phyloP scores from a whole-genome alignment of 257 asterid species.

The Capsicum chinense region DNA sequence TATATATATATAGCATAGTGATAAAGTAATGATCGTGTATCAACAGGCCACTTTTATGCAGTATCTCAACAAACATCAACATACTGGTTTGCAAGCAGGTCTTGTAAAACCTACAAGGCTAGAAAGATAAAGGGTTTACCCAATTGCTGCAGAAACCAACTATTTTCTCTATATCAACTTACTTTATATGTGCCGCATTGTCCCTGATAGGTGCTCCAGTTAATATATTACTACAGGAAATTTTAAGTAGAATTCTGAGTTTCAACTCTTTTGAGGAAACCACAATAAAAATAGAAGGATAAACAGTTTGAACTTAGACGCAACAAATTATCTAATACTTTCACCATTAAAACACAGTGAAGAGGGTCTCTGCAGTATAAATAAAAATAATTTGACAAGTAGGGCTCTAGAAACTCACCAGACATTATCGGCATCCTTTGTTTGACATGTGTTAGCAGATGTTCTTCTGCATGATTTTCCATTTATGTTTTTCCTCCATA shows the following conservation, averaged over 20 bases:
- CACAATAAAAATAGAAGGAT: neutral
- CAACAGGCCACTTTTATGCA: constrained; percentile 1
- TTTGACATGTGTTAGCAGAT: constrained; percentile 58
- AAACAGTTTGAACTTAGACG: neutral
- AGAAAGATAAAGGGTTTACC: neutral
- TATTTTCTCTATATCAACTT: neutral
- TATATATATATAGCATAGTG: neutral
- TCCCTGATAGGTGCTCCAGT: neutral
- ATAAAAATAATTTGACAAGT: neutral
- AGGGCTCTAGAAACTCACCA: constrained; percentile 60
- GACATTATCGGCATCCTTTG: constrained; percentile 64
- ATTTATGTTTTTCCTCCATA: constrained; percentile 69
- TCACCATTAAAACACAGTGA: neutral
- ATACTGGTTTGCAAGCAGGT: neutral
- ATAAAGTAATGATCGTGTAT: neutral
- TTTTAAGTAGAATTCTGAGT: neutral
- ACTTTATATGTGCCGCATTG: neutral
- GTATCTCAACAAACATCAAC: neutral
- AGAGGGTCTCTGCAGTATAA: neutral
- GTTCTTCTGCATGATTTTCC: constrained; percentile 63
- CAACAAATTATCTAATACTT: neutral
- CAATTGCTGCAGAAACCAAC: neutral
- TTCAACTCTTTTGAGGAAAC: neutral
- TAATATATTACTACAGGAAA: neutral
- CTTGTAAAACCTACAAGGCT: neutral